Evolutionary conservation across 2,329 filamentous ascomycete genomes (phyloP), one percentile per base, ranked within the genome.

Genomic region (Calonectria naviculata): DNA sequence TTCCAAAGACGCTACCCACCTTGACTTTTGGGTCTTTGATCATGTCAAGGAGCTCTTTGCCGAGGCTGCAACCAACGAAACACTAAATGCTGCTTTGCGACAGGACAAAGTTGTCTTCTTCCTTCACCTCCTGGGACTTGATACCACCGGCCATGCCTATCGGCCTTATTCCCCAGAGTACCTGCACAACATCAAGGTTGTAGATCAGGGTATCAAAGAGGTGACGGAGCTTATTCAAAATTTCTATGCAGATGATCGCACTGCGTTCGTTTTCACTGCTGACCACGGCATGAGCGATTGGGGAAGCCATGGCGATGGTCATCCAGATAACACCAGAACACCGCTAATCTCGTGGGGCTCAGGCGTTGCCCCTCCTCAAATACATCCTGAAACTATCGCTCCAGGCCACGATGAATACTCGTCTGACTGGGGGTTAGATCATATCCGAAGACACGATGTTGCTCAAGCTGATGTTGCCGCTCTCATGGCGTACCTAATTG

Each of bases 201-300:
- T 99, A 38, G 97, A 99, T 79, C 86, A 95, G 77, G 97, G 97
- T 3, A 93, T 99, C 1, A 88, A 93, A 82, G 93, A 98, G 83
- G 93, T 98, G 61, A 93, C 93, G 0, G 88, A 93, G 73, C 81
- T 98, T 65, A 92, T 98, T 61, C 91, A 97, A 41, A 89, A 93
- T 15, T 99, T 98, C 81, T 99, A 98, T 78, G 88, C 85, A 6
- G 93, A 95, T 76, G 93, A 90, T 66, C 92, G 97, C 82, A 98
- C 97, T 0, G 95, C 97, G 0, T 99, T 96, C 81, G 91, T 99
- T 19, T 99, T 99, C 81, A 99, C 97, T 1, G 97, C 97, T 9
- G 97, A 99, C 80, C 97, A 99, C 82, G 97, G 97, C 21, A 99
- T 99, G 97, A 98, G 95, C 80, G 97, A 99, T 83, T 98, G 94